Base-by-base conservation (phyloP, 805 yeast species). In the Saccharomyces mikatae region DNA sequence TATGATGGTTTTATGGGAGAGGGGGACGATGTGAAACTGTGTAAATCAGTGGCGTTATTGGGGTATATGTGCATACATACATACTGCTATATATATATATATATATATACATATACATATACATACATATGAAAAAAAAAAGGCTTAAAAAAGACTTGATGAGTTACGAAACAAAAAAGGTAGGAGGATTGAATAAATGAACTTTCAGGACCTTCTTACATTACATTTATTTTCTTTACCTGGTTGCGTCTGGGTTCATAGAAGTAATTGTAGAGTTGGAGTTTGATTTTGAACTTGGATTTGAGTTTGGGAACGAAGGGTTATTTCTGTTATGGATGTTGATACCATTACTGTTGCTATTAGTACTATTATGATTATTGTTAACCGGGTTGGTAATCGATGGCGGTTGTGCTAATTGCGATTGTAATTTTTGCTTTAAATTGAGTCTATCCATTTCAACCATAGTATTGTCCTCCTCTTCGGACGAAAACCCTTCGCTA, bases 401-500 rank as follows among this genome's bases (percentile, higher is more conserved):
- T 36, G 44, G 44, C 17, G 44, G 22, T 17, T 17, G 44, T n/a
- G 44, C 44, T 4, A 36, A 4, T 17, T 36, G 44, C 2, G 44
- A 36, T 11, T 36, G 24, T 11, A 36, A 17, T 36, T 36, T 36
- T 36, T 36, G 44, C 44, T 36, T 36, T 3, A 36, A 22, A 8
- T 36, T 17, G 11, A 36, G 44, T 36, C 6, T 17, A 21, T 21
- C 44, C 17, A 22, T 36, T 36, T 8, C 44, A 17, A 36, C 9
- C 24, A 21, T 17, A 36, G 22, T 21, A n/a, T 56, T 64, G 22
- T 60, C 62, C 29, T 60, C 64, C 28, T 62, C 65, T 30, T 62
- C 63, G 6, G 61, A 57, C 14, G 65, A 62, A 32, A 59, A 58
- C 36, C 58, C 65, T 41, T 62, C 65, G 47, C 65, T 62, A 47